Base-by-base conservation (phyloP, 805 yeast genomes). In the Zygosaccharomyces gambellarensis region DNA sequence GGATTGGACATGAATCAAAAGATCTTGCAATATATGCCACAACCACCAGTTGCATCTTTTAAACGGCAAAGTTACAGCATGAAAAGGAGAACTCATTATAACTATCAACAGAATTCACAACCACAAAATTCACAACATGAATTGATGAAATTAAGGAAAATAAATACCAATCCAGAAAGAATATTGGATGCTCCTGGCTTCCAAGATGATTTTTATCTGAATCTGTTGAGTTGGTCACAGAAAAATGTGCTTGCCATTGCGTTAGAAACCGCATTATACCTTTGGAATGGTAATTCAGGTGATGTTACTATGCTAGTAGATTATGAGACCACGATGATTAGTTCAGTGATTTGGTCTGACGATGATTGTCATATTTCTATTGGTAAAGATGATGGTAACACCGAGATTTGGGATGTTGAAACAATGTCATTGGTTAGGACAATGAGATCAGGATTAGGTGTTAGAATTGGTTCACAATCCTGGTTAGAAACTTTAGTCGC, bases 161-260 rank as follows among this genome's bases (percentile, higher is more conserved):
- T 94, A 42, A 88, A 95, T 23, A 81, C 88, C 0, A 87, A 88
- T 30, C 98, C 99, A 1, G 96, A 88, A 56, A 78, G 96, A 54
- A 95, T 94, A 1, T 74, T 94, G 36, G 99, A 94, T 70, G 99
- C 98, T 0, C 99, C 99, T 0, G 97, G 96, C 0, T 77, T 90
- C 50, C 77, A 85, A 21, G 96, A 94, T 67, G 99, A 94, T 70
- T 94, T 90, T 67, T 94, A 92, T 65, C 75, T 90, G 47, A 90
- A 90, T 62, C 73, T 92, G 36, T 67, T 94, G 46, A 81, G 90
- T 52, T 94, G 99, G 98, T 90, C 97, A 6, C 71, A 73, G 55
- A 80, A 82, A 28, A 89, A 92, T 65, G 73, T 83, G 39, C 73
- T 94, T 29, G 97, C 96, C 1, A 86, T 94, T 62, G 99, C 96